Evolutionary conservation across 106 monocot species (phyloP).

Genomic region (Xerophyta viscosa): DNA sequence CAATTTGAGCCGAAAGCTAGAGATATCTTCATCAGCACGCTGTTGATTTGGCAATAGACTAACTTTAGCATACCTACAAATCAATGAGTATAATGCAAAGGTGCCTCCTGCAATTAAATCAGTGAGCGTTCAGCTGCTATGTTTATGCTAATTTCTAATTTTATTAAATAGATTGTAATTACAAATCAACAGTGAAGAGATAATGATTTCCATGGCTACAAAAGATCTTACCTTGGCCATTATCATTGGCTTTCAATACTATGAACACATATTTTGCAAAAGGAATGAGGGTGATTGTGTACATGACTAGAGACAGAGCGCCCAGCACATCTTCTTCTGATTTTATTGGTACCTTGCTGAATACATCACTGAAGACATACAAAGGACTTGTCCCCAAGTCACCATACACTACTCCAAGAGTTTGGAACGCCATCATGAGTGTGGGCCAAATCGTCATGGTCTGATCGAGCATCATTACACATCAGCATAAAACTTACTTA

Average conservation of each 20-base stretch:
- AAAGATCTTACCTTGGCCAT: constrained; percentile 68
- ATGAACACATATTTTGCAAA: constrained; percentile 88
- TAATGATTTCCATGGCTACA: not conserved
- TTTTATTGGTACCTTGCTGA: constrained; percentile 82
- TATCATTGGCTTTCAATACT: constrained; percentile 93
- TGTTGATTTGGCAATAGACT: constrained; percentile 84
- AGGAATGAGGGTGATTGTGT: constrained; percentile 85
- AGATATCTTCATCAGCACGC: constrained; percentile 78
- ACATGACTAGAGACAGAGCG: constrained; percentile 82
- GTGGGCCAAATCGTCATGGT: constrained; percentile 49
- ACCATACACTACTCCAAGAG: constrained; percentile 93
- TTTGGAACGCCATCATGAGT: constrained; percentile 89
- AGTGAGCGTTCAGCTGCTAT: not conserved
- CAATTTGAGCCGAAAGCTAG: constrained; percentile 77
- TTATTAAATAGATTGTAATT: too few species aligned
- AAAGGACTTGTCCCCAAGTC: constrained; percentile 94
- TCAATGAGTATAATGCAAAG: constrained; percentile 92
- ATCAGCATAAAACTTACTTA: too few species aligned
- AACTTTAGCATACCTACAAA: constrained; percentile 84
- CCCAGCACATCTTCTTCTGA: constrained; percentile 81
- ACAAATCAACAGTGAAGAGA: not conserved
- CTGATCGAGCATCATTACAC: constrained; percentile 18
- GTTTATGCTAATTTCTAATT: too few species aligned
- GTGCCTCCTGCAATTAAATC: constrained; percentile 57
- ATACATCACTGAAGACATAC: constrained; percentile 91